A percentile compares a stretch with the other conserved stretches of the same genome.
These are phyloP conservation scores for Panaeolus papilionaceus DNA, from an alignment of 768 basidiomycete genomes.

Conservation along the genomic window DNA sequence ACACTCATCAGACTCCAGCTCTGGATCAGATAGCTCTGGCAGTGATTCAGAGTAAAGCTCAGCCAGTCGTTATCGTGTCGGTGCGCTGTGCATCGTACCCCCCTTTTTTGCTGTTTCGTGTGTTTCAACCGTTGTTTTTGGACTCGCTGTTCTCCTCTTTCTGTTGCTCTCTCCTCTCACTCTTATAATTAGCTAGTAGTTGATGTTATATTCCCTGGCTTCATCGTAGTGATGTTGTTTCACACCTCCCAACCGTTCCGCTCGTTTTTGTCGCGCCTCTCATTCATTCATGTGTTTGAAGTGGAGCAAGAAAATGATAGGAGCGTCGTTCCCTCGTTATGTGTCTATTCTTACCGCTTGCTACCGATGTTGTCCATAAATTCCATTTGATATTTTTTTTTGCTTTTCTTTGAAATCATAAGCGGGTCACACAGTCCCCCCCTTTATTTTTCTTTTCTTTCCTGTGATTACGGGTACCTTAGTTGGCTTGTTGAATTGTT, in stretches of 20 bases:
- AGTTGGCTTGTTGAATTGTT: constrained; percentile 9
- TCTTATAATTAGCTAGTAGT: constrained; percentile 25
- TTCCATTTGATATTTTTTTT: constrained; percentile 27
- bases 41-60: constrained; percentile 78
- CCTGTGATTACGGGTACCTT: constrained; percentile 16
- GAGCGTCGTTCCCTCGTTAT: constrained; percentile 28
- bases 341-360: constrained; percentile 25
- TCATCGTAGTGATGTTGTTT: constrained; percentile 35
- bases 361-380: constrained; percentile 38
- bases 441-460: constrained; percentile 26
- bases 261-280: neutral
- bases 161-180: constrained; percentile 16
- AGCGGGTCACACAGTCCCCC: constrained; percentile 19
- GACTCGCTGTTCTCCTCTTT: constrained; percentile 17
- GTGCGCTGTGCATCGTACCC: neutral
- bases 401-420: constrained; percentile 24
- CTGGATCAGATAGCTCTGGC: constrained; percentile 78
- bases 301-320: constrained; percentile 14
- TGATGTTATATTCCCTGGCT: constrained; percentile 30
- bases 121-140: constrained; percentile 21
- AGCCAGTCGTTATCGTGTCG: constrained; percentile 2
- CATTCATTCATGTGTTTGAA: neutral
- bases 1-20: constrained; percentile 81
- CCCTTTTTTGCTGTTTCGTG: constrained; percentile 27
- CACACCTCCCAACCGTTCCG: constrained; percentile 23